Evolutionary conservation across 2,329 filamentous ascomycete genomes (phyloP).

Genomic region (Paraphaeosphaeria sporulosa): DNA sequence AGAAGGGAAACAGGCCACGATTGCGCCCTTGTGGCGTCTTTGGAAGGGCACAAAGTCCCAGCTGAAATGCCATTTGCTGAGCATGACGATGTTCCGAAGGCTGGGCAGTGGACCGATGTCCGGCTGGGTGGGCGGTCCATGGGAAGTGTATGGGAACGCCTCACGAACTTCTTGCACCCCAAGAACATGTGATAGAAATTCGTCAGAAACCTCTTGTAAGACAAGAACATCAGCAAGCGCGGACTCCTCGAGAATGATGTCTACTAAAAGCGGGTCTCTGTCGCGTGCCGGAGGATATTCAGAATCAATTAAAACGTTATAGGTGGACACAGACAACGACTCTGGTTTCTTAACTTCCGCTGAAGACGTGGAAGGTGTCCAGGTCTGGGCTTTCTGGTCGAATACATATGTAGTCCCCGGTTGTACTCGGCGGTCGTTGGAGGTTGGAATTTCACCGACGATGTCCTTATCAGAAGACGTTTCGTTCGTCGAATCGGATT

Average conservation of each 20-base stretch:
- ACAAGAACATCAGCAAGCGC: constrained; percentile 50
- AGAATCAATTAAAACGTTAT: constrained; percentile 55
- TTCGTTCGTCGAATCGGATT: not conserved
- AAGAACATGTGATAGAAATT: constrained; percentile 67
- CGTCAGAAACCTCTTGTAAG: constrained; percentile 71
- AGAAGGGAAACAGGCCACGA: constrained; percentile 56
- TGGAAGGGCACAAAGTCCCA: constrained; percentile 65
- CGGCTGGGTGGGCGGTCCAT: constrained; percentile 62
- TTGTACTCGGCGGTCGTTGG: constrained; percentile 25
- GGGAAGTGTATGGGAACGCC: constrained; percentile 64
- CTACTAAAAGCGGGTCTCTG: constrained; percentile 47
- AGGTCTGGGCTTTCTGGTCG: constrained; percentile 28
- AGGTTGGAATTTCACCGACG: not conserved
- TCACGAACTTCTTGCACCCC: constrained; percentile 53
- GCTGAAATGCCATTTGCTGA: constrained; percentile 64
- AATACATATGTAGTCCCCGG: constrained; percentile 43
- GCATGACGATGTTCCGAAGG: constrained; percentile 66
- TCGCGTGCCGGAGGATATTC: constrained; percentile 46
- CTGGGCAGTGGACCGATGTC: constrained; percentile 65
- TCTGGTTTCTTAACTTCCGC: constrained; percentile 10
- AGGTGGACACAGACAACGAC: constrained; percentile 49
- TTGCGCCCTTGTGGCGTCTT: constrained; percentile 65
- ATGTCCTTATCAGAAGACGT: constrained; percentile 4
- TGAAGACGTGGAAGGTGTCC: constrained; percentile 25
- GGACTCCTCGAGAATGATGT: constrained; percentile 42